A percentile compares a stretch with the other conserved stretches of the same genome.
Evolutionary conservation across 2,329 filamentous ascomycete genomes (phyloP).

Genomic region (Knoxdaviesia capensis): DNA sequence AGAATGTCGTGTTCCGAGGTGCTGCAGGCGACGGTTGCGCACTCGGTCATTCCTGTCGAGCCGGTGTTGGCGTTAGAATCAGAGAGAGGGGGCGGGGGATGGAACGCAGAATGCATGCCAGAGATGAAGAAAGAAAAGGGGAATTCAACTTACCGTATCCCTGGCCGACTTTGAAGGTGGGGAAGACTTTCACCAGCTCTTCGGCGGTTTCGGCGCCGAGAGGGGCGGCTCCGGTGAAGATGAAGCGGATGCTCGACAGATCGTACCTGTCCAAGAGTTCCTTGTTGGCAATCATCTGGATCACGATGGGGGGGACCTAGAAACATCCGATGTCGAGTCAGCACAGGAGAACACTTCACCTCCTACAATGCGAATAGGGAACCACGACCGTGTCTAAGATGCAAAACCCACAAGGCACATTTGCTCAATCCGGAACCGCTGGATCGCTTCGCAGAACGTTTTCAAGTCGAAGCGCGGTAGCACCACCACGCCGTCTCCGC

Average conservation of each 20-base stretch:
- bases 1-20: constrained; percentile 38
- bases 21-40: constrained; percentile 42
- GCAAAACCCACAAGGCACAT: constrained; percentile 37
- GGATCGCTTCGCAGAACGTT: constrained; percentile 41
- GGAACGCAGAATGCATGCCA: neutral
- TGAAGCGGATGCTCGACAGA: constrained; percentile 39
- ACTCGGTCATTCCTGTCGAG: constrained; percentile 47
- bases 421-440: constrained; percentile 45
- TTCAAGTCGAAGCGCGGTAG: constrained; percentile 58
- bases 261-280: constrained; percentile 42
- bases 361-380: too few species aligned
- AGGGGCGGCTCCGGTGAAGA: constrained; percentile 60
- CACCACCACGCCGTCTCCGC: constrained; percentile 54
- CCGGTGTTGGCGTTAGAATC: neutral
- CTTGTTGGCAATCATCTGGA: constrained; percentile 47
- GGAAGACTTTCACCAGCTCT: constrained; percentile 39
- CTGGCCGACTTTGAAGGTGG: constrained; percentile 45
- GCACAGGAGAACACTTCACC: too few species aligned
- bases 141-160: constrained; percentile 39
- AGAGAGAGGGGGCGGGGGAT: rapidly evolving
- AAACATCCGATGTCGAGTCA: neutral
- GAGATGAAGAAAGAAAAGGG: constrained; percentile 2
- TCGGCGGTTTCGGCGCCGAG: constrained; percentile 48
- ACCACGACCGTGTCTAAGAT: neutral
- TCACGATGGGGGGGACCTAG: constrained; percentile 61